Evolutionary conservation across 1,284 basidiomycete genomes (phyloP).

Genomic region (Ustilago hordei): DNA sequence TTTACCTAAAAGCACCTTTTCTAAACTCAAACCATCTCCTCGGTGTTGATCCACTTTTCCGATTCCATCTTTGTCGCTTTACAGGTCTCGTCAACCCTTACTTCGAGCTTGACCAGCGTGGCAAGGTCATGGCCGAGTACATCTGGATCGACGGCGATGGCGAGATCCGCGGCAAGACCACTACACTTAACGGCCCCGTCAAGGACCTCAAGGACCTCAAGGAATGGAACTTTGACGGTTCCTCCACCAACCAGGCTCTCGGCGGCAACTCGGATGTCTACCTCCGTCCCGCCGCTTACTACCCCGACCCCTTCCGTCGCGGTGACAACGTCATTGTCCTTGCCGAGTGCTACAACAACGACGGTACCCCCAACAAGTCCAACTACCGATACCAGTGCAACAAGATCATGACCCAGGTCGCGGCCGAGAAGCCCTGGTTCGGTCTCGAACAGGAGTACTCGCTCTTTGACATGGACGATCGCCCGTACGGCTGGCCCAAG

Average conservation of each 20-base stretch:
- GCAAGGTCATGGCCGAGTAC: constrained; percentile 68
- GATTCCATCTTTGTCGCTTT: constrained; percentile 1
- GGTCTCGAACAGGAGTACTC: constrained; percentile 99
- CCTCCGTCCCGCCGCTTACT: constrained; percentile 95
- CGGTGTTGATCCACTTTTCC: not conserved
- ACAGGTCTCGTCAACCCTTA: constrained; percentile 59
- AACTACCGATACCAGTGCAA: constrained; percentile 76
- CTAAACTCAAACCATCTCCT: constrained; percentile 5
- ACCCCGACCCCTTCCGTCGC: constrained; percentile 99
- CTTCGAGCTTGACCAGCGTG: constrained; percentile 63
- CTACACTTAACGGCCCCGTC: constrained; percentile 82
- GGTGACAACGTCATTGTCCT: constrained; percentile 75
- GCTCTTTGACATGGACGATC: constrained; percentile 91
- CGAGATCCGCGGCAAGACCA: constrained; percentile 68
- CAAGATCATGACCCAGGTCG: constrained; percentile 67
- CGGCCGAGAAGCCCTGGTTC: constrained; percentile 83
- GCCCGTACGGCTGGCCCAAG: constrained; percentile 88
- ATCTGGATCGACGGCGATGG: constrained; percentile 73
- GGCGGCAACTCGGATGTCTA: constrained; percentile 98
- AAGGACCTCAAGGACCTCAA: constrained; percentile 79
- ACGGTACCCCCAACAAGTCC: constrained; percentile 96
- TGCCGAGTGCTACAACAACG: constrained; percentile 97
- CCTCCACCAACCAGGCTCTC: constrained; percentile 73
- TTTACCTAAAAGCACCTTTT: not conserved
- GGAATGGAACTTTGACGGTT: constrained; percentile 98